Evolutionary conservation across 768 basidiomycete species (phyloP).

Genomic region (Pluteus cervinus): DNA sequence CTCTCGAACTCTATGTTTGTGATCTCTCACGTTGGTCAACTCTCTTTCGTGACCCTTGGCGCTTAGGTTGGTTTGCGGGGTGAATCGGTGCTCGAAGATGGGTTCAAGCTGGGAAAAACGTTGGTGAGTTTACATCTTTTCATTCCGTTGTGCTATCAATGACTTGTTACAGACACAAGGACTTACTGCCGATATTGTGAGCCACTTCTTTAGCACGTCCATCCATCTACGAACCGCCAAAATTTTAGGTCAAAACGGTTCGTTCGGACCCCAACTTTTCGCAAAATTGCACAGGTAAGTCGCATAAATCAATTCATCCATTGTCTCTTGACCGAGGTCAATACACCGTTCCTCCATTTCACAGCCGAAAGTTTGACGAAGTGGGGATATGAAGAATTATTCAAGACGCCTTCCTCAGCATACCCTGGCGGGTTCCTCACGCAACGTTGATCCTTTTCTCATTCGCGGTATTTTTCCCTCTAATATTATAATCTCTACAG

Average conservation of each 20-base stretch:
- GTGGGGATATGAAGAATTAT: conserved; percentile 18
- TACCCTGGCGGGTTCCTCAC: too few species aligned
- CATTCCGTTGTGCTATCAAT: too few species aligned
- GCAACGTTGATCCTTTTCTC: too few species aligned
- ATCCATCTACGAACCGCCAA: too few species aligned
- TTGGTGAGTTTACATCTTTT: too few species aligned
- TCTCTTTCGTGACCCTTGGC: neutral
- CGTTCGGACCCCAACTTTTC: conserved; percentile 15
- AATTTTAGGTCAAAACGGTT: conserved; percentile 15
- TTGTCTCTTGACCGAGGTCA: neutral
- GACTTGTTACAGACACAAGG: conserved; percentile 12
- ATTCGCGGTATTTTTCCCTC: too few species aligned
- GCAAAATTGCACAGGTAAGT: conserved; percentile 10
- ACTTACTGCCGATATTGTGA: conserved; percentile 15
- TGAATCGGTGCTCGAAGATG: conserved; percentile 7
- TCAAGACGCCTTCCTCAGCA: too few species aligned
- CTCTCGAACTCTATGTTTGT: conserved; percentile 29
- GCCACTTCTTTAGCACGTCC: neutral
- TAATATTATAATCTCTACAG: conserved; percentile 7
- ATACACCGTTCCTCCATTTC: too few species aligned
- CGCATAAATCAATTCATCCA: too few species aligned
- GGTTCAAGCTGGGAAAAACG: conserved; percentile 12
- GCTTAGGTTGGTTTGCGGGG: conserved; percentile 13
- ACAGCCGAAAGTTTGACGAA: conserved; percentile 11
- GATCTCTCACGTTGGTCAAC: too few species aligned